A percentile compares a stretch with the other conserved stretches of the same genome.
Evolutionary conservation across 768 basidiomycete species (phyloP).

Genomic region (Lactifluus hygrophoroides): DNA sequence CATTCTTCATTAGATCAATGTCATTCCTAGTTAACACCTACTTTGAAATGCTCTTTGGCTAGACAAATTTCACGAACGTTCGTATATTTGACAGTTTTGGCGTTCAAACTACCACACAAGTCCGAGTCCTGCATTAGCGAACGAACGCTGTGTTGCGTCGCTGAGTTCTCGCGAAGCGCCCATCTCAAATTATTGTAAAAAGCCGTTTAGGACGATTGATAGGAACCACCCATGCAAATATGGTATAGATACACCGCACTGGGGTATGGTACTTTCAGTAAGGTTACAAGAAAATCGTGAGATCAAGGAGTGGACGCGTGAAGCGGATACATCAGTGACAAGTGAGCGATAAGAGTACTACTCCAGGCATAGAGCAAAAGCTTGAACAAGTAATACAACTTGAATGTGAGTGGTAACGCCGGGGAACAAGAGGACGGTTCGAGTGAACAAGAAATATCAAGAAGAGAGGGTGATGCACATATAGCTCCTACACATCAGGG

Average conservation of each 20-base stretch:
- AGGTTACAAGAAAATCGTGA: constrained; percentile 13
- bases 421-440: background rate
- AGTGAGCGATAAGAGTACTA: background rate
- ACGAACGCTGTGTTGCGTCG: background rate
- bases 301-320: constrained; percentile 2
- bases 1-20: background rate
- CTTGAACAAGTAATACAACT: background rate
- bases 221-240: background rate
- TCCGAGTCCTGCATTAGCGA: background rate
- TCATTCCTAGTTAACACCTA: background rate
- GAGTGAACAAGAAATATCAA: background rate
- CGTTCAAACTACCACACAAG: background rate
- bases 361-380: background rate
- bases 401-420: background rate
- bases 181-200: background rate
- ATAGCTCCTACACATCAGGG: background rate
- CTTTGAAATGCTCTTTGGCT: background rate
- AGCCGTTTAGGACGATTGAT: background rate
- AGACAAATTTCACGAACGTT: background rate
- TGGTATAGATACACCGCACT: constrained; percentile 2
- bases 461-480: no score
- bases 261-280: constrained; percentile 2
- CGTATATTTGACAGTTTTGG: background rate
- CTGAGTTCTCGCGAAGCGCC: constrained; percentile 13
- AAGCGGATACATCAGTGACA: background rate